phyloP scores from a whole-genome alignment of 352 stramenopile species.

The Pythium dissotocum region DNA sequence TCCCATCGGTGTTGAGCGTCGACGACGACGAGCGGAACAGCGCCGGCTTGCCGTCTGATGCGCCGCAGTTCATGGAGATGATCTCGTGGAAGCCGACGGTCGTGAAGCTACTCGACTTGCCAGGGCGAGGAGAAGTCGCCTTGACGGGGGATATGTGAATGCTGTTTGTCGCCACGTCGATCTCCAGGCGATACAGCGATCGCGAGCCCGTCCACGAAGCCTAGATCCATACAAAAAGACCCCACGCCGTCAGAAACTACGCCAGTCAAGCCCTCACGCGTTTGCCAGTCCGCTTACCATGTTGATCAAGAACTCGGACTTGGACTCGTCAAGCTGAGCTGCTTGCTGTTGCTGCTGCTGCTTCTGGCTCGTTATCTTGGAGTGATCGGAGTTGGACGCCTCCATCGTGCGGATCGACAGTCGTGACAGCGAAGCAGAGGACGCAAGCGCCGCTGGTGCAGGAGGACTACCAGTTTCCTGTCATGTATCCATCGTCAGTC shows the following conservation, averaged over 20 bases:
- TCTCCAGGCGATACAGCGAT: conserved; percentile 37
- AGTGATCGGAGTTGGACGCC: neutral
- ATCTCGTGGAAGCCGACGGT: conserved; percentile 39
- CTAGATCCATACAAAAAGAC: conserved; percentile 13
- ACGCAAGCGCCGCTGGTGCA: neutral
- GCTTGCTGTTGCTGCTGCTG: conserved; percentile 3
- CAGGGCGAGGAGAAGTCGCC: conserved; percentile 30
- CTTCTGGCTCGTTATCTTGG: conserved; percentile 19
- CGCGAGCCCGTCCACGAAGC: conserved; percentile 47
- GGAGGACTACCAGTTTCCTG: neutral
- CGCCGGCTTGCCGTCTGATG: conserved; percentile 5
- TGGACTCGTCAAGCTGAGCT: neutral
- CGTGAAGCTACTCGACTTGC: conserved; percentile 27
- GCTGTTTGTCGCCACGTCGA: conserved; percentile 28
- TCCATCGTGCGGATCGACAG: conserved; percentile 23
- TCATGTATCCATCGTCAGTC: neutral
- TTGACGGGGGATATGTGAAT: conserved; percentile 37
- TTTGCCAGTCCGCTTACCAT: conserved; percentile 32
- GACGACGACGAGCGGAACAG: conserved; percentile 38
- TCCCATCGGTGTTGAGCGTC: conserved; percentile 27
- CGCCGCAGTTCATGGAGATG: conserved; percentile 34
- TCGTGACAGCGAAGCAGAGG: conserved; percentile 8
- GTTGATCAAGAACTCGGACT: conserved; percentile 43
- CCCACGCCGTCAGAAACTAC: neutral
- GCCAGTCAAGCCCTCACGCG: neutral